Evolutionary conservation across 805 yeast species (phyloP), one percentile per base, ranked within the genome.

Genomic region (Metschnikowia aberdeeniae): DNA sequence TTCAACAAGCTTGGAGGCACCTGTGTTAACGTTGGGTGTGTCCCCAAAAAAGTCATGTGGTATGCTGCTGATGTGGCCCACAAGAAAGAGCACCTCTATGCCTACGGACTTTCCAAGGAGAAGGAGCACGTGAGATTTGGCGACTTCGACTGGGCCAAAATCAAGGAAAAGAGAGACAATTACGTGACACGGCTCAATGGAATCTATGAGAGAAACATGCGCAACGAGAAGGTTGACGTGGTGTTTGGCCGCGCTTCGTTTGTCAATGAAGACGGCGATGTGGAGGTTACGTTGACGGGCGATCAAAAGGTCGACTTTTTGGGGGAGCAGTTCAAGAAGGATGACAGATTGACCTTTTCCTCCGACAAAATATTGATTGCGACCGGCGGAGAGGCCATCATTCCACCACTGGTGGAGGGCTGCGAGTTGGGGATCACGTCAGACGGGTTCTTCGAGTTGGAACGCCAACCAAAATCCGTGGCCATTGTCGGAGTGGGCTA

Each of bases 31-130:
- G 98, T 92, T 36, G 99, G 99, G 17, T 93, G 99, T 76, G 99
- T 93, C 40, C 99, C 99, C 39, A 93, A 93, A 75, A 93, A 93
- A 65, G 89, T 93, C 37, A 90, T 93, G 97, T 93, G 99, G 99
- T 84, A 90, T 57, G 97, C 97, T 9, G 82, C 93, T 27, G 97
- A 90, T 57, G 68, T 88, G 64, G 97, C 97, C 14, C 77, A 78
- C 51, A 83, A 81, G 60, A 71, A 86, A 49, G 68, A 74, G 35
- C 84, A 87, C 39, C 95, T 96, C 49, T 72, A 77, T 53, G 88
- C 85, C 51, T 93, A 92, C 62, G 96, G 97, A 0, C 84, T 93
- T 54, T 67, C 73, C 13, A 81, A 80, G 37, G 66, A 73, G n/a
- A 67, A 70, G 32, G 75, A 77, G 3, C 75, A 77, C 44, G 76